These are phyloP conservation scores for Purpureocillium takamizusanense DNA, from an alignment of 2,329 filamentous ascomycete genomes.

Conservation along the genomic window DNA sequence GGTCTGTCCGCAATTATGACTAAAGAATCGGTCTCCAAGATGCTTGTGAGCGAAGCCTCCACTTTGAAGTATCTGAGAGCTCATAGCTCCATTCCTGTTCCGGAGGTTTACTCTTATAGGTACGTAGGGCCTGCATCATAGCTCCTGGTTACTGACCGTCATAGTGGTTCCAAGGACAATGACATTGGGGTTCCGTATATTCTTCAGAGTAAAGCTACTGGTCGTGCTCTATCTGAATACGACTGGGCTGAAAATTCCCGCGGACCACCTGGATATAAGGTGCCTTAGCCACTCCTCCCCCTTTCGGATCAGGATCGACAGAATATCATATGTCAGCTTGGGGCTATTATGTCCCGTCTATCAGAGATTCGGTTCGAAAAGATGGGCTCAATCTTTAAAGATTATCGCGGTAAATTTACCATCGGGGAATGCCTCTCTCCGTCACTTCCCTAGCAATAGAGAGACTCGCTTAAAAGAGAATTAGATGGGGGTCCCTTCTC, in stretches of 20 bases:
- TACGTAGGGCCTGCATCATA: slow-evolving; percentile 3
- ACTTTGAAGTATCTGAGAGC: slow-evolving; percentile 19
- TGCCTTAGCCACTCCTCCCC: no score
- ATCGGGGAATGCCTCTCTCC: slow-evolving; percentile 10
- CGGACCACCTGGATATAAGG: no score
- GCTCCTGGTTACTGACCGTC: background rate
- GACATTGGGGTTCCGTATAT: slow-evolving; percentile 21
- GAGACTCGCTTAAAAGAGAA: slow-evolving; percentile 6
- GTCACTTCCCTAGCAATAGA: slow-evolving; percentile 5
- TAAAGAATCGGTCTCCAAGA: slow-evolving; percentile 9
- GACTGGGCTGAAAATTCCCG: slow-evolving; percentile 3
- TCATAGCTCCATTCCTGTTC: slow-evolving; percentile 19
- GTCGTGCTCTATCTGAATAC: slow-evolving; percentile 4
- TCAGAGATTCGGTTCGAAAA: slow-evolving; percentile 15
- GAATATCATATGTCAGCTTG: slow-evolving; percentile 18
- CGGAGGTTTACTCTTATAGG: slow-evolving; percentile 16
- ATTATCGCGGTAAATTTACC: slow-evolving; percentile 7
- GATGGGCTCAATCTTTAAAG: slow-evolving; percentile 19
- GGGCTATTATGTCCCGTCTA: slow-evolving; percentile 14
- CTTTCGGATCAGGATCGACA: slow-evolving; percentile 6
- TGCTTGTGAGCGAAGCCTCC: slow-evolving; percentile 21
- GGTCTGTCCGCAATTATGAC: slow-evolving; percentile 8
- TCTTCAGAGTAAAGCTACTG: slow-evolving; percentile 16
- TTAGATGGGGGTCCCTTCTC: slow-evolving; percentile 8
- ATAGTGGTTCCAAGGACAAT: no score